Conservation (phyloP, 768 basidiomycete species). For the Amanita exitialis region DNA sequence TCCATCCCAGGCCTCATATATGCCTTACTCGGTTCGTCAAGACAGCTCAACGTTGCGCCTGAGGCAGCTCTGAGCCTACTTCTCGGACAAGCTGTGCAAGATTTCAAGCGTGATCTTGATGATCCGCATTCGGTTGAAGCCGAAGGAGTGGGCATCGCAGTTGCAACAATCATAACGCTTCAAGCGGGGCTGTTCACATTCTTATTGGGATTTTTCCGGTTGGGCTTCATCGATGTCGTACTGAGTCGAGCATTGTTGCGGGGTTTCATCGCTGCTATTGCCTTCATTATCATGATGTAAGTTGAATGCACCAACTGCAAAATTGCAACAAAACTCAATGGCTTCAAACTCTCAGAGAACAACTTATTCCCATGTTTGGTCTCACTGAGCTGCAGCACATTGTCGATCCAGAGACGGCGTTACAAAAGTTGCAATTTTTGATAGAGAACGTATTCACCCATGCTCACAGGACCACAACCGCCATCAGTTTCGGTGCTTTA, state of each 20-base stretch:
- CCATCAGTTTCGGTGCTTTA: conserved; percentile 68
- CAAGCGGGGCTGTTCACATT: conserved; percentile 89
- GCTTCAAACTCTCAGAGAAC: conserved; percentile 39
- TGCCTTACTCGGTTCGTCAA: conserved; percentile 80
- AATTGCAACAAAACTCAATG: neutral
- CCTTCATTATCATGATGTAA: conserved; percentile 77
- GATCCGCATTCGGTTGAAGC: conserved; percentile 32
- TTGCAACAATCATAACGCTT: conserved; percentile 75
- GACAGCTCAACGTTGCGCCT: conserved; percentile 76
- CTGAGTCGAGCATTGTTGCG: conserved; percentile 81
- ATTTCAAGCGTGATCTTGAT: conserved; percentile 41
- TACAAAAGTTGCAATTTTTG: conserved; percentile 75
- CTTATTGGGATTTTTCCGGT: conserved; percentile 73
- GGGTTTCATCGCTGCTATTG: conserved; percentile 82
- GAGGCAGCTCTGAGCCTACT: conserved; percentile 85
- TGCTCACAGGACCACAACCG: conserved; percentile 55
- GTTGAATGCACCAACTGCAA: conserved; percentile 14
- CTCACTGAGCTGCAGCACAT: conserved; percentile 44
- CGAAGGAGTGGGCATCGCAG: conserved; percentile 49
- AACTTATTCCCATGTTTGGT: conserved; percentile 87
- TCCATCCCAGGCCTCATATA: conserved; percentile 85
- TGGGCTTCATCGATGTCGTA: conserved; percentile 92
- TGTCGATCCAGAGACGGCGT: conserved; percentile 53
- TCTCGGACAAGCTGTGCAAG: conserved; percentile 77
- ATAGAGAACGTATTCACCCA: conserved; percentile 44